Base-by-base conservation (phyloP, 176 grass and related monocot species). In the Lolium rigidum region DNA sequence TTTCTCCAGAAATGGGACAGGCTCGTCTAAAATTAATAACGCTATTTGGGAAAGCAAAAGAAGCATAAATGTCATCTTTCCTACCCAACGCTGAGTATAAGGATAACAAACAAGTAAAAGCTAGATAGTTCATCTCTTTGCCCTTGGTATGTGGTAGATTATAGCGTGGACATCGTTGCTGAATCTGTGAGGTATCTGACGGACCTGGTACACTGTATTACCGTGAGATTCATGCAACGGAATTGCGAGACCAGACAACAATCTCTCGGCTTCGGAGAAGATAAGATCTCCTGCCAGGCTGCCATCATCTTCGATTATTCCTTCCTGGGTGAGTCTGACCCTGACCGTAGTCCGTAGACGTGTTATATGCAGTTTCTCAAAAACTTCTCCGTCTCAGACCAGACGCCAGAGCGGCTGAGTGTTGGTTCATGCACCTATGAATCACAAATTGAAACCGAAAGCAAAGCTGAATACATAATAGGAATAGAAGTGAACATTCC, bases 341-440 rank as follows among this genome's bases (percentile, higher is more conserved):
- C 4, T 78, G 17, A 3, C 17, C 25, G 14, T 51, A 10, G 46
- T 41, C 3, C 3, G 39, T 41, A 41, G 39, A 41, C 39, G 39
- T 41, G 39, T 41, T 1, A 41, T 41, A 5, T 41, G 39, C 39
- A 41, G 7, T 47, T 47, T 7, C 7, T 47, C 3, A 14, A 25
- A 6, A 37, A 50, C 6, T 8, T 26, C 74, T 41, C 9, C 26
- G 26, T 28, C 26, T 28, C 26, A 28, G 26, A 13, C 31, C 31
- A 35, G 31, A 35, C 31, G 31, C 31, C 31, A 35, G 31, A 35
- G 31, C 31, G 31, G 31, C 31, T 35, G 31, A 35, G 31, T 35
- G 31, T 35, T 35, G 31, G 68, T 72, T 35, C 73, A 10, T 61
- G 87, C 67, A 89, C 59, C 87, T 89, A 12, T 89, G 35, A 16